Conservation (phyloP, 371 early-diverging fungal species). For the Mucor indicus region DNA sequence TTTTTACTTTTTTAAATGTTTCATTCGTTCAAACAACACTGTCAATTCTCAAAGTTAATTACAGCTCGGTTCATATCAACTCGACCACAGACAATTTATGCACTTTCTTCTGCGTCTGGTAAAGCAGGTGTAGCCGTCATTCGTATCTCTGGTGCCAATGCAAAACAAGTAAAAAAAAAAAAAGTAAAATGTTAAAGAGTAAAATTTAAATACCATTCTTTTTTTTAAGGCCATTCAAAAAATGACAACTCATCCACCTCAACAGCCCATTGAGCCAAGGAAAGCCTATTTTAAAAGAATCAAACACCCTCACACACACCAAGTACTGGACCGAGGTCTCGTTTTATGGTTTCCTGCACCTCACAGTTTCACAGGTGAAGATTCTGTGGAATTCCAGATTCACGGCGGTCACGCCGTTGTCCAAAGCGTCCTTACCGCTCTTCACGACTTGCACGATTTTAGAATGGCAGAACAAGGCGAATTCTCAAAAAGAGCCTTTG, state of each 20-base stretch:
- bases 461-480: slow-evolving; percentile 80
- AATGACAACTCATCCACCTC: slow-evolving; percentile 14
- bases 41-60: no score
- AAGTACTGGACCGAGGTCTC: slow-evolving; percentile 60
- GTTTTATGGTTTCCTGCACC: slow-evolving; percentile 73
- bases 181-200: neutral
- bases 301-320: slow-evolving; percentile 43
- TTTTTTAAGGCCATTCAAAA: slow-evolving; percentile 10
- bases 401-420: slow-evolving; percentile 81
- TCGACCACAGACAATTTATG: slow-evolving; percentile 62
- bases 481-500: slow-evolving; percentile 74
- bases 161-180: slow-evolving; percentile 9
- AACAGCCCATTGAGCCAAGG: slow-evolving; percentile 31
- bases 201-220: neutral
- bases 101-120: slow-evolving; percentile 72
- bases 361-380: slow-evolving; percentile 78
- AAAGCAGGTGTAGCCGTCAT: slow-evolving; percentile 82
- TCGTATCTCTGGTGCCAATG: slow-evolving; percentile 68
- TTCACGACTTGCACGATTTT: slow-evolving; percentile 44
- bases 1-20: no score
- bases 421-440: slow-evolving; percentile 53
- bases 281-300: slow-evolving; percentile 51
- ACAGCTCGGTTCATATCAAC: neutral
- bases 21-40: no score
- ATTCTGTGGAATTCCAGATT: slow-evolving; percentile 75